Percentiles rank a stretch among this genome's conserved stretches.
phyloP scores from a whole-genome alignment of 768 basidiomycete genomes.

The Phanerodontia chrysosporium region DNA sequence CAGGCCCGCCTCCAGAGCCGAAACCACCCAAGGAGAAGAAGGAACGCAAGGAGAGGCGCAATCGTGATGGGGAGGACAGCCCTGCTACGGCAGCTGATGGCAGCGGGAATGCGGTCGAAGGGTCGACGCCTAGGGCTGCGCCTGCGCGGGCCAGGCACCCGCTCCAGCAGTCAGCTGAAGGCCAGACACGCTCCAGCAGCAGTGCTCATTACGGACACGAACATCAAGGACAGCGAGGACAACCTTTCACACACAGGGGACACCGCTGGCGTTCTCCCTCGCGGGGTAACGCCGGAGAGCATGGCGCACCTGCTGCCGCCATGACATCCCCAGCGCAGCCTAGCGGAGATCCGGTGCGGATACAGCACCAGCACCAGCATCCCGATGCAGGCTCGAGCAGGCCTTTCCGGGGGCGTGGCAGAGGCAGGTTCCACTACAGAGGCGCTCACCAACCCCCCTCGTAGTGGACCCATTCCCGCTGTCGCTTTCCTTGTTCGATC shows the following conservation, averaged over 20 bases:
- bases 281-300: neutral
- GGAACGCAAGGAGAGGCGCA: neutral
- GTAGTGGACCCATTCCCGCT: no score
- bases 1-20: constrained; percentile 61
- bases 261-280: neutral
- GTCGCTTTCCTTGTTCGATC: no score
- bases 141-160: neutral
- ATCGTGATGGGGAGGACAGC: neutral
- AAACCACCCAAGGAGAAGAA: constrained; percentile 25
- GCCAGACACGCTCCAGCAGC: neutral
- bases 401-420: neutral
- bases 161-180: neutral
- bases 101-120: neutral
- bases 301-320: neutral
- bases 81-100: neutral
- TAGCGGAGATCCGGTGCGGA: neutral
- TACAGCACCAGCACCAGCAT: neutral
- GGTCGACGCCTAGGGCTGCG: neutral
- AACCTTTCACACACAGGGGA: neutral
- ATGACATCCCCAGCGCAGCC: neutral
- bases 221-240: neutral
- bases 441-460: no score
- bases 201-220: neutral
- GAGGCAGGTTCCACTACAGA: neutral
- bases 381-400: neutral